These are phyloP conservation scores for Starmera stellimalicola DNA, from an alignment of 1,139 yeast genomes.

Conservation along the genomic window DNA sequence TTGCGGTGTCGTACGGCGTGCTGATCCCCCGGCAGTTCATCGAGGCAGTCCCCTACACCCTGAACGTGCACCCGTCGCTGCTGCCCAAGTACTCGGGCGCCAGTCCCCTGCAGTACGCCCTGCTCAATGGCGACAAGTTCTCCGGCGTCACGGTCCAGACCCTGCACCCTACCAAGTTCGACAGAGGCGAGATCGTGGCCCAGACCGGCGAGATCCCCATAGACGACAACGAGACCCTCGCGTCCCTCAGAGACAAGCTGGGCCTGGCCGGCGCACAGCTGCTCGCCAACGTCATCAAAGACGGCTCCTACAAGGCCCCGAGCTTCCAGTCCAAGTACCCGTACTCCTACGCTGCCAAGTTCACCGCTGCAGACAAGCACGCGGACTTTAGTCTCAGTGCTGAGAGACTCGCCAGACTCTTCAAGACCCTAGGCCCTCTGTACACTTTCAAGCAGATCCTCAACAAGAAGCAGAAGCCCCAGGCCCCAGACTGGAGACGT, in stretches of 20 bases:
- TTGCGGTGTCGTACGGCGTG: conserved; percentile 86
- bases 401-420: conserved; percentile 31
- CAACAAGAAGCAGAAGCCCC: conserved; percentile 23
- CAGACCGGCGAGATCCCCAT: conserved; percentile 42
- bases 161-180: conserved; percentile 79
- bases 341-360: conserved; percentile 51
- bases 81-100: conserved; percentile 82
- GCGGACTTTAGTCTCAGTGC: conserved; percentile 38
- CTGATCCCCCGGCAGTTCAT: conserved; percentile 62
- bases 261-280: conserved; percentile 54
- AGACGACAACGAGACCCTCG: conserved; percentile 31
- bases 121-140: conserved; percentile 47
- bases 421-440: conserved; percentile 52
- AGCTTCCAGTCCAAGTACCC: conserved; percentile 21
- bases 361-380: conserved; percentile 30
- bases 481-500: conserved; percentile 28
- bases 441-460: conserved; percentile 35
- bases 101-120: conserved; percentile 78
- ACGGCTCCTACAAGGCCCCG: conserved; percentile 24
- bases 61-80: conserved; percentile 89
- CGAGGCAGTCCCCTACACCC: conserved; percentile 39
- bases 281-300: conserved; percentile 35
- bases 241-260: conserved; percentile 34
- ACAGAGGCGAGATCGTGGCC: conserved; percentile 61
- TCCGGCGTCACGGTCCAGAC: conserved; percentile 92